phyloP scores from a whole-genome alignment of 257 asterid genomes.

The Echites panduratus region DNA sequence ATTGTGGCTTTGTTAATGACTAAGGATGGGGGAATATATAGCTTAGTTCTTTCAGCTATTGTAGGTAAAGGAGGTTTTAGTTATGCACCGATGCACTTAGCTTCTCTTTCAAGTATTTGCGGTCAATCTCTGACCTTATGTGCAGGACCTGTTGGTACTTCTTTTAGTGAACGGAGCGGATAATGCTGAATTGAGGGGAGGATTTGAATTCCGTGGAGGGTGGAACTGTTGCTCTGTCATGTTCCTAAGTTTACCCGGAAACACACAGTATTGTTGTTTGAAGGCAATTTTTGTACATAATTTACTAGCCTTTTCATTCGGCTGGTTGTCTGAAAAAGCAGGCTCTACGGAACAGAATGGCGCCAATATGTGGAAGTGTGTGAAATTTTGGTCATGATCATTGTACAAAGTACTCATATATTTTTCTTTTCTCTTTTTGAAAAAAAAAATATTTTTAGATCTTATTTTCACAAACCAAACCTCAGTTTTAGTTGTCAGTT shows the following conservation, averaged over 20 bases:
- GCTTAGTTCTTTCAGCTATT: constrained; percentile 16
- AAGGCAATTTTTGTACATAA: constrained; percentile 35
- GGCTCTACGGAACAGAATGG: constrained; percentile 28
- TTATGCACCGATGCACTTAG: constrained; percentile 8
- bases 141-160: constrained; percentile 2
- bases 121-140: constrained; percentile 14
- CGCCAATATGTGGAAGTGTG: constrained; percentile 24
- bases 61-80: constrained; percentile 6
- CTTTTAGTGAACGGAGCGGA: constrained; percentile 5
- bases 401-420: constrained; percentile 34
- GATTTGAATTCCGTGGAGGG: constrained; percentile 7
- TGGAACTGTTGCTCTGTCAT: constrained; percentile 30
- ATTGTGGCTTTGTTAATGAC: constrained; percentile 19
- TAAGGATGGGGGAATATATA: constrained; percentile 8
- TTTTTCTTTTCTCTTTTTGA: not conserved
- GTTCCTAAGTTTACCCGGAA: constrained; percentile 22
- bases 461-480: constrained; percentile 6
- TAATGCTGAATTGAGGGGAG: not conserved
- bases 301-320: constrained; percentile 15
- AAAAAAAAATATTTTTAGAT: not conserved
- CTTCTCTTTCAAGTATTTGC: constrained; percentile 6
- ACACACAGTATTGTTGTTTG: constrained; percentile 14
- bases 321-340: constrained; percentile 21
- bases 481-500: constrained; percentile 37
- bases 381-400: constrained; percentile 31